Base-by-base conservation (phyloP, 768 basidiomycete genomes). In the Atractiella rhizophila region DNA sequence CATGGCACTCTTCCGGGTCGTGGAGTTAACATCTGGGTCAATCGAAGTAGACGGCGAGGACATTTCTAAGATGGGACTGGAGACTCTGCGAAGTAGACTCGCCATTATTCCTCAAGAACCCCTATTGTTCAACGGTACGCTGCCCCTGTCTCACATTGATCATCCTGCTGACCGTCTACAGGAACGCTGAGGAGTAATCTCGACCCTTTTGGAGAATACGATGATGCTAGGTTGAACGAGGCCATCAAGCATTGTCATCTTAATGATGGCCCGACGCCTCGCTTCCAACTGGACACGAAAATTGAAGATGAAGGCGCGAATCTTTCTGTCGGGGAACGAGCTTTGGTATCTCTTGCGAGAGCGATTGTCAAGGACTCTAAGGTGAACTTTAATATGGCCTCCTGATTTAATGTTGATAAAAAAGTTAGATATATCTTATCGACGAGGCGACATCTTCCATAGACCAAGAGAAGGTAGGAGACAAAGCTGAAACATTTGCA, bases 301-400 rank as follows among this genome's bases (percentile, higher is more conserved):
- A 69, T 91, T 37, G 82, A 86, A 46, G 77, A 77, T 43, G 85
- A 88, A 55, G 86, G 86, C 19, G 63, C 31, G 48, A 57, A 35
- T 29, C 32, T 50, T 0, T 41, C 43, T 16, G 50, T 44, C 39
- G 58, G 57, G 25, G 58, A 83, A 70, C 67, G 82, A 19, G 78
- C 74, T 9, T 62, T 88, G 25, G 76, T 88, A 16, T 80, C 78
- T 3, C 66, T 88, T 24, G 86, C 86, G 12, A 66, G 86, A 26
- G 86, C 86, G 0, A 59, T 91, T 20, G 83, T 88, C 26, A 79
- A 83, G 50, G 69, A 83, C 54, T 67, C 75, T 11, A 74, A 70
- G 55, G 70, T 88, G 24, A 70, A n/a, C n/a, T n/a, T n/a, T n/a
- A n/a, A n/a, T n/a, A n/a, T n/a, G n/a, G n/a, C n/a, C n/a, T n/a